Percentiles rank a stretch among this genome's conserved stretches.
These are phyloP conservation scores for Hibiscus mutabilis DNA, from an alignment of 345 rosid species.

Conservation along the genomic window DNA sequence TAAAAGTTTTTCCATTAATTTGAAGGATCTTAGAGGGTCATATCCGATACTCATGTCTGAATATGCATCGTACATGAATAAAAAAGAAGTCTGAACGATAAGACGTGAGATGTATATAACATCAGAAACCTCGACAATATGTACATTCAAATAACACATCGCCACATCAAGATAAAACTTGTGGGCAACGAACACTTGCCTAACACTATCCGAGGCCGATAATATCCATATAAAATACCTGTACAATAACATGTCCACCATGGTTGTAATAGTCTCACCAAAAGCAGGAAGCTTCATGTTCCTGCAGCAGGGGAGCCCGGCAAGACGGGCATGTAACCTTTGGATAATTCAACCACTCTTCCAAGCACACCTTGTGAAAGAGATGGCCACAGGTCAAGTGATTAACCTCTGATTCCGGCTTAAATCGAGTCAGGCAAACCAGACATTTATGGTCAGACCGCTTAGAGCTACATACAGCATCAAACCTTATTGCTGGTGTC, in stretches of 20 bases:
- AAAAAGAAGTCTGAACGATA: no score
- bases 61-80: no score
- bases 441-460: slow-evolving; percentile 50
- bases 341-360: slow-evolving; percentile 69
- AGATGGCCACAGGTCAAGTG: slow-evolving; percentile 54
- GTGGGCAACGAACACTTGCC: not conserved
- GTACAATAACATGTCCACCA: not conserved
- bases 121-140: no score
- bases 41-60: no score
- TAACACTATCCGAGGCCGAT: not conserved
- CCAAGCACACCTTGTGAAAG: slow-evolving; percentile 68
- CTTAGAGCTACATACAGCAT: slow-evolving; percentile 37
- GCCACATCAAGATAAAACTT: not conserved
- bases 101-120: no score
- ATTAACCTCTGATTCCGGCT: slow-evolving; percentile 58
- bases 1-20: no score
- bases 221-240: no score
- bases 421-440: slow-evolving; percentile 48
- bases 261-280: slow-evolving; percentile 28
- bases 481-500: slow-evolving; percentile 46
- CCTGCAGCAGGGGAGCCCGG: slow-evolving; percentile 54
- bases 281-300: slow-evolving; percentile 38
- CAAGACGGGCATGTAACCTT: slow-evolving; percentile 69
- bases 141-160: not conserved
- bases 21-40: no score